Conservation (phyloP, 345 rosid species). For the Arabidopsis thaliana region DNA sequence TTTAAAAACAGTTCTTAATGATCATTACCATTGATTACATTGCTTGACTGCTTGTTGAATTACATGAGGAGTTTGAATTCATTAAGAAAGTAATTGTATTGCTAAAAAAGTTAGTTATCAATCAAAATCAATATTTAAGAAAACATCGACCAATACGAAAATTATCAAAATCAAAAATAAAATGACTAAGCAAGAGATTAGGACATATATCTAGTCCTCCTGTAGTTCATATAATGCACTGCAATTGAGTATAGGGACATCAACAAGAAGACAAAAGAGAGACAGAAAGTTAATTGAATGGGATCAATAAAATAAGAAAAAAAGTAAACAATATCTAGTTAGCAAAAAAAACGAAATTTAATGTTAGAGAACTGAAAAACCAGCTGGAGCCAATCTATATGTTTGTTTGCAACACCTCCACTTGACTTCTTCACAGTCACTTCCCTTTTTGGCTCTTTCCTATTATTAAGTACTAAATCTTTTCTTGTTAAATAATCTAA, state of each 20-base stretch:
- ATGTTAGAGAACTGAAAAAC: slow-evolving; percentile 5
- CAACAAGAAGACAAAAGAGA: neutral
- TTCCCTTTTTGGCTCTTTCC: neutral
- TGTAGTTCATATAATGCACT: neutral
- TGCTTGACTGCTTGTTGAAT: no score
- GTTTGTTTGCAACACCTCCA: slow-evolving; percentile 7
- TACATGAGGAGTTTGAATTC: no score
- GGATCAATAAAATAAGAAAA: neutral
- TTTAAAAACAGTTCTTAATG: no score
- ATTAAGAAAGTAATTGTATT: neutral
- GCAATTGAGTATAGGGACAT: neutral
- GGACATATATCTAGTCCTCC: neutral
- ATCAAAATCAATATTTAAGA: neutral
- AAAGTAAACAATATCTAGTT: neutral
- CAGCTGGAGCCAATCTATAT: slow-evolving; percentile 24
- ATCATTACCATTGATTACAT: no score
- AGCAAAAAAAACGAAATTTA: neutral
- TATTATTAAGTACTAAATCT: neutral
- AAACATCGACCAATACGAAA: neutral
- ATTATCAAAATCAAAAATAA: neutral
- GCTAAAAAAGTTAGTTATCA: neutral
- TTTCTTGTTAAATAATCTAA: no score
- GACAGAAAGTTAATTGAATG: slow-evolving; percentile 13
- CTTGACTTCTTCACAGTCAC: slow-evolving; percentile 1
- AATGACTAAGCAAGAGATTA: neutral